phyloP scores from a whole-genome alignment of 768 basidiomycete species.

The Suillus bovinus region DNA sequence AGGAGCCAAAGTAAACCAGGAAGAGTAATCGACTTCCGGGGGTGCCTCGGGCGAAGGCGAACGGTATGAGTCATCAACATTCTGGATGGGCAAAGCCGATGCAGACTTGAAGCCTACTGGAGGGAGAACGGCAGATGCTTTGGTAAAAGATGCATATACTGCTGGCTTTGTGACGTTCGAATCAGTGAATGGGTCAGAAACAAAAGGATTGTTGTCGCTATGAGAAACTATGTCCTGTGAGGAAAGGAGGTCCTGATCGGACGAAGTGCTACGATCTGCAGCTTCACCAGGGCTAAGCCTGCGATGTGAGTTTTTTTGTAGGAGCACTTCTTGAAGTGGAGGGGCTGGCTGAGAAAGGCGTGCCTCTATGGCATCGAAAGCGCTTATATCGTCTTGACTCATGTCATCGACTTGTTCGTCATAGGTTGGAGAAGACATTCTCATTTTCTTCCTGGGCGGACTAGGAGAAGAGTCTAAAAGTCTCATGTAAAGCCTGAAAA shows the following conservation, averaged over 20 bases:
- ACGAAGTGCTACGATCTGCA: background rate
- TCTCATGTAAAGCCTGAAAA: background rate
- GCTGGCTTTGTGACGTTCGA: background rate
- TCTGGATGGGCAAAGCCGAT: background rate
- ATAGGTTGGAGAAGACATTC: slow-evolving; percentile 67
- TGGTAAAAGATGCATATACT: slow-evolving; percentile 22
- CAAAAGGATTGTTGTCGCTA: slow-evolving; percentile 26
- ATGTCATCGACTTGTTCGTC: slow-evolving; percentile 52
- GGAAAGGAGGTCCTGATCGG: background rate
- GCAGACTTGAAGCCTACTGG: background rate
- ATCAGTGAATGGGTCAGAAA: background rate
- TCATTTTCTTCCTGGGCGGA: slow-evolving; percentile 51
- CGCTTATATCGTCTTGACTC: slow-evolving; percentile 56
- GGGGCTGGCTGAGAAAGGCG: slow-evolving; percentile 39
- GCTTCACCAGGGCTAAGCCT: background rate
- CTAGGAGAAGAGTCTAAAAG: slow-evolving; percentile 28
- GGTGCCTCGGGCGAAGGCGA: slow-evolving; percentile 41
- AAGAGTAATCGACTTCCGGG: slow-evolving; percentile 42
- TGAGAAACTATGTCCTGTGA: slow-evolving; percentile 8
- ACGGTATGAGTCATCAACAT: slow-evolving; percentile 10
- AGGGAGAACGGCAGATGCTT: slow-evolving; percentile 16
- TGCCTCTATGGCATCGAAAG: slow-evolving; percentile 53
- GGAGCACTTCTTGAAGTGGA: background rate
- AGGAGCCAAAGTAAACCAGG: slow-evolving; percentile 49
- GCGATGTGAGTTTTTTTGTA: background rate